Conservation (phyloP, 176 grass and related monocot genomes). For the Rhynchospora breviuscula region DNA sequence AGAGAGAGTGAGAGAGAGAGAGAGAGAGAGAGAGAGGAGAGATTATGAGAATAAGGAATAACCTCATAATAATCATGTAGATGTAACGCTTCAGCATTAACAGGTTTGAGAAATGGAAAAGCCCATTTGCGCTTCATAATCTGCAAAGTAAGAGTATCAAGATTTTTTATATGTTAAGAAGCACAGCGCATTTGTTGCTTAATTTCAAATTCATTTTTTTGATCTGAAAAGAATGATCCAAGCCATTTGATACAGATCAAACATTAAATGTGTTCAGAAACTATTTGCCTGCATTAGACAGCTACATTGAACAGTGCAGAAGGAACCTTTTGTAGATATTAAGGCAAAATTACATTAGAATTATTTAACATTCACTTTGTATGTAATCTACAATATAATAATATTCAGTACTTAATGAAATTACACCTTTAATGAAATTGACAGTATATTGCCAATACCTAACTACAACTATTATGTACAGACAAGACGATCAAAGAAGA, state of each 20-base stretch:
- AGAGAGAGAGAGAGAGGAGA: neutral
- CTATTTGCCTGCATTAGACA: neutral
- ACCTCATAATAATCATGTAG: conserved; percentile 87
- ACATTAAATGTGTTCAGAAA: conserved; percentile 1
- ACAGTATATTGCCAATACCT: neutral
- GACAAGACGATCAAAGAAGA: neutral
- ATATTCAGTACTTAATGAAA: neutral
- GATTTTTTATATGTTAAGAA: conserved; percentile 15
- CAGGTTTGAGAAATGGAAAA: conserved; percentile 56
- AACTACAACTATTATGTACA: neutral
- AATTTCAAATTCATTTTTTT: neutral
- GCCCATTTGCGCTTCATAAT: conserved; percentile 52
- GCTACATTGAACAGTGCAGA: neutral
- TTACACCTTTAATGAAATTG: neutral
- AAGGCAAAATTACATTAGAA: neutral
- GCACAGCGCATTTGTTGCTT: neutral
- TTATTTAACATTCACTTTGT: neutral
- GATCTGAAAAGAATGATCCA: neutral
- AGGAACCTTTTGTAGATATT: neutral
- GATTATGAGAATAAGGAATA: neutral
- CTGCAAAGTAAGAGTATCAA: conserved; percentile 30
- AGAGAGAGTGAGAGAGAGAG: neutral
- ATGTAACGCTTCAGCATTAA: conserved; percentile 52
- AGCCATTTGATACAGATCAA: neutral
- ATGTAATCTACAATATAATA: neutral